Base-by-base conservation (phyloP, 768 basidiomycete genomes). In the Lentinus tigrinus region DNA sequence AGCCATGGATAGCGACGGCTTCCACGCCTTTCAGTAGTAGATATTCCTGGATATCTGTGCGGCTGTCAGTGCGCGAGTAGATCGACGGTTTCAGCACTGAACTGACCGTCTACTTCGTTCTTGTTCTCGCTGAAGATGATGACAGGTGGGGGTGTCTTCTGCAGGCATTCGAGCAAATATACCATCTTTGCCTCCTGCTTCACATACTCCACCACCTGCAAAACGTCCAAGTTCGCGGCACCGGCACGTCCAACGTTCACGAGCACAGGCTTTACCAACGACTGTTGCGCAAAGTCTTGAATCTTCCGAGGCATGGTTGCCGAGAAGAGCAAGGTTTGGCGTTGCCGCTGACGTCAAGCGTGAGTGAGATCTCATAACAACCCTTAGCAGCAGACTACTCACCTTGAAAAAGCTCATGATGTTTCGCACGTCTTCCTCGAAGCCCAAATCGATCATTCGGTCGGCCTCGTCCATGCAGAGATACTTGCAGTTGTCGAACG, bases 101-200 rank as follows among this genome's bases (percentile, higher is more conserved):
- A 48, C 57, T 66, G 63, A 95, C 95, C 95, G 69, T 99, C 97
- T n/a, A 99, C 97, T 71, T 99, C 97, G 69, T 99, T 98, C 80
- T 99, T 99, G 77, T 96, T 98, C 70, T 99, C 97, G 63, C 91
- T 94, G 72, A 99, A 99, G 56, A 98, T 84, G 73, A 98, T 97
- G 48, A 96, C 95, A 2, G 97, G 97, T 7, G 97, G 97, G 0
- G 97, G 89, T 0, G 97, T 99, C 77, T 98, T 99, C 71, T 98
- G 97, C 60, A 99, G 73, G 71, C 95, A 98, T 73, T 99, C 97
- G 47, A 99, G 78, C 16, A 98, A 81, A 72, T 98, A 99, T 1
- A 99, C 95, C 97, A 98, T 98, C 75, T 99, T 99, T 0, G 97
- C 97, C 74, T 98, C 97, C 70, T 97, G 95, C 75, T 99, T 99